Evolutionary conservation across 768 basidiomycete genomes (phyloP), one percentile per base, ranked within the genome.

Genomic region (Cyclocybe cylindracea): DNA sequence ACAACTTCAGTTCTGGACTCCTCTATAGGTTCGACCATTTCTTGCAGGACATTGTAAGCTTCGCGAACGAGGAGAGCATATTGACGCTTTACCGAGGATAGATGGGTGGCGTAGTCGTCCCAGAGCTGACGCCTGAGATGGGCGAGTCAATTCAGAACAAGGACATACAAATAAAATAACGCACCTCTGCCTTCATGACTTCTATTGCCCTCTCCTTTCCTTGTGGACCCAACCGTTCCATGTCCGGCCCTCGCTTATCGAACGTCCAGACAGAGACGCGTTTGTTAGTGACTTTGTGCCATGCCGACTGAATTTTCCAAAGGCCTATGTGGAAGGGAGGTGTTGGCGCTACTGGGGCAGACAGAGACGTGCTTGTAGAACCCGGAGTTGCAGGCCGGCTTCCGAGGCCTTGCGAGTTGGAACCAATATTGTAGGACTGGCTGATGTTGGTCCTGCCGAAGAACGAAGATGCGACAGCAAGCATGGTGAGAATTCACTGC

Each of bases 11-110:
- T 87, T 50, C 96, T 78, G 0, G 94, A 89, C 69, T 99, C 96
- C 65, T 98, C 94, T 41, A 97, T 72, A 19, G 97, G 96, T 70
- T 99, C 97, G 29, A 96, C 94, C 87, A 98, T 91, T 74, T 98
- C 96, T 93, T 43, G 50, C 33, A 35, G 29, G 39, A 45, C 43
- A 44, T 48, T 40, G 52, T 41, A 61, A 43, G 44, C 16, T 36
- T 37, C 24, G 29, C 4, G 13, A 35, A 10, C n/a, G 16, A 43
- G 36, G 7, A 14, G 39, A 18, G 34, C 43, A 7, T 29, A 4
- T 8, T 24, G 13, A 48, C 19, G 18, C 58, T 54, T 53, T 62
- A 91, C 91, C 91, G 51, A 99, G 78, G 44, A 99, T 85, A 54
- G 90, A 95, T 4, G 97, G 97, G 72, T 98, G 96, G 32, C 97